Conservation (phyloP, 345 rosid genomes). For the Populus tremula region DNA sequence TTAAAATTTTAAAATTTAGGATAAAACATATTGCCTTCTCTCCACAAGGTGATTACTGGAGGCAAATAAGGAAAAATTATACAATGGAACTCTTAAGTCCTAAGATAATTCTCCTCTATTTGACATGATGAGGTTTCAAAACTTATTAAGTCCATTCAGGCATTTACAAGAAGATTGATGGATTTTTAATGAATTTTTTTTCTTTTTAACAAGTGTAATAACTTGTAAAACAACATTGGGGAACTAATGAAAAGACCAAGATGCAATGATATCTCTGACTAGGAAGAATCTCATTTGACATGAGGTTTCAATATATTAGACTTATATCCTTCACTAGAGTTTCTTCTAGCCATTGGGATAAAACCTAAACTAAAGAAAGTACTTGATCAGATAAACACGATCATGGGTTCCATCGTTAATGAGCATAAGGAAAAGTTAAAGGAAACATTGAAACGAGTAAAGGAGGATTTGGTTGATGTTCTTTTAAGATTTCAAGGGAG, state of each 20-base stretch:
- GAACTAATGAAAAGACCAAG: conserved; percentile 9
- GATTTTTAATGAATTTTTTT: conserved; percentile 5
- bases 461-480: conserved; percentile 16
- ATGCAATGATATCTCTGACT: neutral
- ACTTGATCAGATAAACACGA: neutral
- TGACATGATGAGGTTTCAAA: conserved; percentile 14
- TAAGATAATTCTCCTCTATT: neutral
- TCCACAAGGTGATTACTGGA: conserved; percentile 19
- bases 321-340: conserved; percentile 7
- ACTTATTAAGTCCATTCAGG: neutral
- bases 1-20: neutral
- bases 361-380: neutral
- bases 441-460: neutral
- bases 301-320: conserved; percentile 19
- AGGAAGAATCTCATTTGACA: neutral
- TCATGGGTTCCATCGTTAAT: neutral
- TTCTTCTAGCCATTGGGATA: conserved; percentile 8
- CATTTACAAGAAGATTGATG: neutral
- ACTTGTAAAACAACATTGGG: conserved; percentile 18
- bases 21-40: conserved; percentile 11
- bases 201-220: neutral
- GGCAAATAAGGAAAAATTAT: conserved; percentile 10
- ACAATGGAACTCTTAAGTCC: conserved; percentile 6
- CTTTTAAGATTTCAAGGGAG: conserved; percentile 10
- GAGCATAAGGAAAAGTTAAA: conserved; percentile 4